Evolutionary conservation across 371 early-diverging fungal genomes (phyloP).

Genomic region (Mucor circinelloides): DNA sequence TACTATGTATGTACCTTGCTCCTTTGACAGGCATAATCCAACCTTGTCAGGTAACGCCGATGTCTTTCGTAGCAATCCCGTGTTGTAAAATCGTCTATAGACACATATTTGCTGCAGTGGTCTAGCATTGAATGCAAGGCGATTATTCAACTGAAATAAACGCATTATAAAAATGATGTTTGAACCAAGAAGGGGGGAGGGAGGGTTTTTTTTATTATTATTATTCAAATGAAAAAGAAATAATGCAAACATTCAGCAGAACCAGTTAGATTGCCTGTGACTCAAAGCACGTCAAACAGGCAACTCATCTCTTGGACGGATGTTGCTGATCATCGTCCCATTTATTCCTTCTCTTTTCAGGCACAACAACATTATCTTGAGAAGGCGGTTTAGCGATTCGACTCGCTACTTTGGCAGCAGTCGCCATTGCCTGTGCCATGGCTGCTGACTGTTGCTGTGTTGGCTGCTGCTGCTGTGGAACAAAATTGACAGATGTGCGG

Average conservation of each 20-base stretch:
- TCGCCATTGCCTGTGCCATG: conserved; percentile 46
- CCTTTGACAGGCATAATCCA: conserved; percentile 15
- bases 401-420: conserved; percentile 44
- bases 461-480: conserved; percentile 9
- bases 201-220: too few relatives aligned
- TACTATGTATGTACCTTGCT: neutral
- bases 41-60: conserved; percentile 19
- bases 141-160: neutral
- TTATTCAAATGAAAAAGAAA: too few relatives aligned
- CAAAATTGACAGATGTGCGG: conserved; percentile 33
- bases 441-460: conserved; percentile 28
- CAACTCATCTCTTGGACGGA: neutral
- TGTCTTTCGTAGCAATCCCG: conserved; percentile 14
- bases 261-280: conserved; percentile 9
- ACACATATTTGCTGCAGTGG: neutral
- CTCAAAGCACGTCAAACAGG: conserved; percentile 3
- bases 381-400: conserved; percentile 33
- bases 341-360: conserved; percentile 17
- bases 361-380: neutral
- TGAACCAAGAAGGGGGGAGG: too few relatives aligned
- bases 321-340: conserved; percentile 15
- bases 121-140: neutral
- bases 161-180: too few relatives aligned
- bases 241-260: neutral
- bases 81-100: conserved; percentile 11